Base-by-base conservation (phyloP, 2,329 filamentous ascomycete genomes). In the Aureobasidium pullulans region DNA sequence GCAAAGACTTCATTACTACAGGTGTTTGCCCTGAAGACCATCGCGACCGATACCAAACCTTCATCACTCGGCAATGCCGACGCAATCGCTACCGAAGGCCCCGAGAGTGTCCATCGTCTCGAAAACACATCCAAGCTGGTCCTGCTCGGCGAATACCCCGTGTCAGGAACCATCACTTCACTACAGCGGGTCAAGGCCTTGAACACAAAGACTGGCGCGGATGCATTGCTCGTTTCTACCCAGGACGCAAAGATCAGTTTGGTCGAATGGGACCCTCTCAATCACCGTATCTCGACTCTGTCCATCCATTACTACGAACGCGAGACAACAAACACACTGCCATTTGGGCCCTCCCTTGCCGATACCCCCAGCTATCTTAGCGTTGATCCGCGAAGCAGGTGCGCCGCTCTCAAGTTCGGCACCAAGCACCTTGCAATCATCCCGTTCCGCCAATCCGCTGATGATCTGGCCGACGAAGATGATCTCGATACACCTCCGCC, bases 261-360 rank as follows among this genome's bases (percentile, higher is more conserved):
- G 72, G 81, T 96, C 59, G 90, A 96, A 76, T 99, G 94, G 94
- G 90, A 97, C 71, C 86, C 90, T 9, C 84, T 88, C 71, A 85
- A 84, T 65, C 82, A 89, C 73, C 83, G 84, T 54, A 85, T 97
- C 66, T 86, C 87, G 66, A 97, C 93, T 57, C 84, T 94, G 63
- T 97, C 93, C 54, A 93, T 99, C 68, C 94, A 99, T 77, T 97
- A 92, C 79, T 99, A 97, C 75, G 94, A 99, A 73, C 89, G 94
- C 71, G 92, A 96, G 69, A 92, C 96, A 6, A 79, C 93, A 62
- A 84, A 88, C 65, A 85, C 87, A 57, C 88, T 84, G 63, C 92
- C 93, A 0, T 96, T 91, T 87, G 85, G 88, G 53, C 82, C 87
- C 56, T 83, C 87, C 59, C 76, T 95, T 68, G 84, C 84, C 70